phyloP scores from a whole-genome alignment of 192 early-diverging fungal genomes.

The Backusella circina region DNA sequence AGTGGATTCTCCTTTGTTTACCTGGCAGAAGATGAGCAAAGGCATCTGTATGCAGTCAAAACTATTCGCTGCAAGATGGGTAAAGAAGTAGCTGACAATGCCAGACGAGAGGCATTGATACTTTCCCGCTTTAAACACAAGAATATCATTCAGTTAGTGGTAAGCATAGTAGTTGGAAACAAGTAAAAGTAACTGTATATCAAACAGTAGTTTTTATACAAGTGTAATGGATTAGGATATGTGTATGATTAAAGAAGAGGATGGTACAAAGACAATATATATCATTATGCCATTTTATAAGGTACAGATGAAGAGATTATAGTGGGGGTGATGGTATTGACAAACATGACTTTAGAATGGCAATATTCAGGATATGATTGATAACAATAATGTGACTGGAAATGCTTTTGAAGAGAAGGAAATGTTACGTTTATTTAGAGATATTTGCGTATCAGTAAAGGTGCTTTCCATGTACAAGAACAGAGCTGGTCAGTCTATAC shows the following conservation, averaged over 20 bases:
- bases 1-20: conserved; percentile 69
- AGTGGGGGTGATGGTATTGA: too few relatives aligned
- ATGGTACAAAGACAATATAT: conserved; percentile 49
- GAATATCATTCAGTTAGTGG: conserved; percentile 60
- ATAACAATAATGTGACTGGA: conserved; percentile 41
- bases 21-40: conserved; percentile 48
- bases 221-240: conserved; percentile 41
- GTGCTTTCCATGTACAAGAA: conserved; percentile 48
- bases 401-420: conserved; percentile 47
- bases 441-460: conserved; percentile 54
- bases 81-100: conserved; percentile 52
- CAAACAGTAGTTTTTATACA: background rate
- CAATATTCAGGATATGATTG: conserved; percentile 54
- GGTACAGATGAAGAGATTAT: conserved; percentile 25
- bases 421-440: conserved; percentile 53
- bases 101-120: conserved; percentile 59
- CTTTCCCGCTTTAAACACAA: conserved; percentile 59
- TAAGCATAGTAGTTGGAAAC: conserved; percentile 21
- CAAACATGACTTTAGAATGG: conserved; percentile 30
- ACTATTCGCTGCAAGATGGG: conserved; percentile 60
- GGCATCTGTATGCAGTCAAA: conserved; percentile 55
- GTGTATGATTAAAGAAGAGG: conserved; percentile 44
- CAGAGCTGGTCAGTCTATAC: conserved; percentile 19
- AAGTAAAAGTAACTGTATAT: too few relatives aligned
- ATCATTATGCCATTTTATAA: conserved; percentile 70